Base-by-base conservation (phyloP, 768 basidiomycete genomes). In the Collybia mongolica region DNA sequence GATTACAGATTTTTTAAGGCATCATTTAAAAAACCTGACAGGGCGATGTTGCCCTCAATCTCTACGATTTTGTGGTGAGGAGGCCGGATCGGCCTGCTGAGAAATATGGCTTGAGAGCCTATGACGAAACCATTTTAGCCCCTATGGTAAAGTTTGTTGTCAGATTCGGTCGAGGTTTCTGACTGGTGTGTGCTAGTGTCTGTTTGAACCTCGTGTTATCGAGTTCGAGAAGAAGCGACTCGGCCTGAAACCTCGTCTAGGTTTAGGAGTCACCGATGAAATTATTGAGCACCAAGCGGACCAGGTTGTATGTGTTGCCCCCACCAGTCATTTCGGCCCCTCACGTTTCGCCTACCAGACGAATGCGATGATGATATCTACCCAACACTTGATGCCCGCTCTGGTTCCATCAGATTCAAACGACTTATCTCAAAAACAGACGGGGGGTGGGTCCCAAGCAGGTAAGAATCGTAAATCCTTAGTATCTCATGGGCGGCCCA, bases 51-150 rank as follows among this genome's bases (percentile, higher is more conserved):
- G 94, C 90, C 2, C 73, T 93, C 45, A 96, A 93, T 60, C 65
- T 93, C 40, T 94, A 93, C 66, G 93, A 97, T 63, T 94, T 98
- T 59, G 80, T 87, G 18, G 89, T 96, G 12, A 79, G 95, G 32
- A 72, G 80, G 46, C 88, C 93, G 5, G 84, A 82, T 32, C 77
- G 81, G 46, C 71, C 84, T 12, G 87, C 94, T 0, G 81, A 89
- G 64, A 97, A 97, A 63, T 98, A 94, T 64, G 87, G 84, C 22
- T 71, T 97, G 39, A 84, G 93, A 22, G 88, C 91, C 2, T 98
- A 97, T 62, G 96, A 98, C 63, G 97, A 99, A 67, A 86, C 90
- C 45, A 95, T 97, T 52, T 73, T 98, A 26, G 93, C 95, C 0
- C 92, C 96, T 2, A 91, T 96, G 86, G 97, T 94, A 59, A 55